phyloP scores from a whole-genome alignment of 2,329 filamentous ascomycete species.

The Aspergillus carbonarius region DNA sequence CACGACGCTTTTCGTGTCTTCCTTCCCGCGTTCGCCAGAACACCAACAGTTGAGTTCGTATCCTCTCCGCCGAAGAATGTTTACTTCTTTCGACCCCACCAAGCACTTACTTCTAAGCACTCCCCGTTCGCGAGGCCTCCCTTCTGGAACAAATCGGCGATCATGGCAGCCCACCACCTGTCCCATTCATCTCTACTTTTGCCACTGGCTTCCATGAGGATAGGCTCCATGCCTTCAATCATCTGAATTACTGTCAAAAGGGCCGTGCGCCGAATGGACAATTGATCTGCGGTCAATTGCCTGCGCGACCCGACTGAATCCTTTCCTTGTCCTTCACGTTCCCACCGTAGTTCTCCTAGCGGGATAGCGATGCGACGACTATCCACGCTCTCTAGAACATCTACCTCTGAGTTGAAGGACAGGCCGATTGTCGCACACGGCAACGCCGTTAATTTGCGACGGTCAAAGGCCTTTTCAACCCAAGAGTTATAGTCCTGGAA shows the following conservation, averaged over 20 bases:
- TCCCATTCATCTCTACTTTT: slow-evolving; percentile 94
- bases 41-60: slow-evolving; percentile 25
- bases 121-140: slow-evolving; percentile 79
- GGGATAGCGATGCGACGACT: slow-evolving; percentile 82
- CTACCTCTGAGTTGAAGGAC: slow-evolving; percentile 77
- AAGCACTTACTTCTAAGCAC: slow-evolving; percentile 69
- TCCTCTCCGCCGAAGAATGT: slow-evolving; percentile 5
- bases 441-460: slow-evolving; percentile 66
- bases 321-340: slow-evolving; percentile 61
- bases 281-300: slow-evolving; percentile 65
- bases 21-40: slow-evolving; percentile 28
- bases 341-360: slow-evolving; percentile 81
- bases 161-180: slow-evolving; percentile 83
- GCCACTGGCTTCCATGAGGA: slow-evolving; percentile 76
- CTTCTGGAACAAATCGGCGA: slow-evolving; percentile 76
- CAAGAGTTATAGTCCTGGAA: slow-evolving; percentile 81
- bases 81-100: slow-evolving; percentile 62
- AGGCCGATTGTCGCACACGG: slow-evolving; percentile 77
- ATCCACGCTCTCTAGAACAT: slow-evolving; percentile 66
- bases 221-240: slow-evolving; percentile 80
- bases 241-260: slow-evolving; percentile 76
- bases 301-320: slow-evolving; percentile 40
- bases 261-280: slow-evolving; percentile 74
- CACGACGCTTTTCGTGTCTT: slow-evolving; percentile 24
- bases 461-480: slow-evolving; percentile 73